phyloP scores from a whole-genome alignment of 2,329 filamentous ascomycete species.

The Cryphonectria nitschkei region DNA sequence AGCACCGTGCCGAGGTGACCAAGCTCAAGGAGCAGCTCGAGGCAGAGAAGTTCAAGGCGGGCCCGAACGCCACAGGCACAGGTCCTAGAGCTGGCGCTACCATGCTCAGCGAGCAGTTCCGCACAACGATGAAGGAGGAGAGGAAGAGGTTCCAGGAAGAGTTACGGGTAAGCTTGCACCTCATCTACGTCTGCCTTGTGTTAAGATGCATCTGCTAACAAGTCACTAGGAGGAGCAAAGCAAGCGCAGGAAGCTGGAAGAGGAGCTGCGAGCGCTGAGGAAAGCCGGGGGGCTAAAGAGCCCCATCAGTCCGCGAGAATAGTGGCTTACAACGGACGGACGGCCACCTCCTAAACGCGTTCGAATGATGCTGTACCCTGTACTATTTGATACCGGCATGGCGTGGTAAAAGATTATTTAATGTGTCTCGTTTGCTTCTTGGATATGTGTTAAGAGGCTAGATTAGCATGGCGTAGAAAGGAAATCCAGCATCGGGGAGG shows the following conservation, averaged over 20 bases:
- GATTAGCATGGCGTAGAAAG: constrained; percentile 11
- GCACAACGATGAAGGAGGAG: constrained; percentile 59
- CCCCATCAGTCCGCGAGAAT: constrained; percentile 45
- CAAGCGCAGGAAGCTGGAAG: constrained; percentile 52
- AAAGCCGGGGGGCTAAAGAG: constrained; percentile 48
- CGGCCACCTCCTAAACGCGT: neutral
- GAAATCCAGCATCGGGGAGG: constrained; percentile 1
- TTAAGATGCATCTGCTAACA: constrained; percentile 35
- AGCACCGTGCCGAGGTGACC: constrained; percentile 48
- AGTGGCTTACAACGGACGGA: constrained; percentile 10
- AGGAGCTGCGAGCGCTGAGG: constrained; percentile 52
- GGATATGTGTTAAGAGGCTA: constrained; percentile 19
- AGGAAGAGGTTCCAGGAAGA: constrained; percentile 61
- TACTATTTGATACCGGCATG: constrained; percentile 14
- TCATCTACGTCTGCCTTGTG: neutral
- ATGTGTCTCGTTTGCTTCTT: constrained; percentile 22
- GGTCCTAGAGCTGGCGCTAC: constrained; percentile 49
- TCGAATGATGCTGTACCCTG: constrained; percentile 20
- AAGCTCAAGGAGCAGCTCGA: constrained; percentile 58
- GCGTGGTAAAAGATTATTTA: constrained; percentile 21
- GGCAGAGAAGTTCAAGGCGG: constrained; percentile 50
- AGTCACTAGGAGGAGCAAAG: constrained; percentile 53
- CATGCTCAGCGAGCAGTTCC: constrained; percentile 61
- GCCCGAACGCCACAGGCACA: constrained; percentile 38
- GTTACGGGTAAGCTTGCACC: constrained; percentile 47